Conservation (phyloP, 352 stramenopile species). For the Phytophthora aleatoria region DNA sequence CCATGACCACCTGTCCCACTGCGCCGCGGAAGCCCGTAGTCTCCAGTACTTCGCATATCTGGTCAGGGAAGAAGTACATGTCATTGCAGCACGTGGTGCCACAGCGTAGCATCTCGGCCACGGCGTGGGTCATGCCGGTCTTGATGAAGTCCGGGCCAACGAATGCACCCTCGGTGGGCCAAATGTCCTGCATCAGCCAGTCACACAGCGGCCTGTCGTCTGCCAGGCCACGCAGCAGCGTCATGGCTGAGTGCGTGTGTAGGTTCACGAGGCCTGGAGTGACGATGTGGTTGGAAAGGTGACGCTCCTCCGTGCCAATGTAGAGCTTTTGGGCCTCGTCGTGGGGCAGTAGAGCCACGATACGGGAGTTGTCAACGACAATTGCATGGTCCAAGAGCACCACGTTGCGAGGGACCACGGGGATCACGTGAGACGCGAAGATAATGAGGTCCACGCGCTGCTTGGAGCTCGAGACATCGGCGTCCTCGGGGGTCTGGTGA, state of each 20-base stretch:
- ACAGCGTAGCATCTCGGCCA: slow-evolving; percentile 88
- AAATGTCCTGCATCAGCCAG: slow-evolving; percentile 88
- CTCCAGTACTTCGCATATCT: slow-evolving; percentile 60
- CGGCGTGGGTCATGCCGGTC: slow-evolving; percentile 75
- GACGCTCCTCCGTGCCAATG: slow-evolving; percentile 40
- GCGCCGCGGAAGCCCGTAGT: slow-evolving; percentile 70
- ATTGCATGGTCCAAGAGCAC: slow-evolving; percentile 81
- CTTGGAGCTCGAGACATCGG: slow-evolving; percentile 17
- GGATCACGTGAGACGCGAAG: slow-evolving; percentile 77
- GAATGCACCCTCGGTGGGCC: slow-evolving; percentile 82
- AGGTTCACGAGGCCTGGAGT: slow-evolving; percentile 87
- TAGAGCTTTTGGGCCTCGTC: slow-evolving; percentile 60
- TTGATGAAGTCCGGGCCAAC: slow-evolving; percentile 73
- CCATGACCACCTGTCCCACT: slow-evolving; percentile 71
- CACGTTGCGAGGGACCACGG: slow-evolving; percentile 72
- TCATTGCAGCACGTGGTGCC: slow-evolving; percentile 92
- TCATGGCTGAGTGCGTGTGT: slow-evolving; percentile 90
- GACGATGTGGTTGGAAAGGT: slow-evolving; percentile 73
- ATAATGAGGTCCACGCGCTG: slow-evolving; percentile 72
- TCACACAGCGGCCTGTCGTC: slow-evolving; percentile 87
- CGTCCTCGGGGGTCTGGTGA: slow-evolving; percentile 19
- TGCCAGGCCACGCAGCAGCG: slow-evolving; percentile 81
- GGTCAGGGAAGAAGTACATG: slow-evolving; percentile 90
- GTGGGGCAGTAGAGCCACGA: slow-evolving; percentile 77
- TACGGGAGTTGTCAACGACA: slow-evolving; percentile 66